Conservation (phyloP, 352 stramenopile genomes). For the Globisporangium megalacanthum region DNA sequence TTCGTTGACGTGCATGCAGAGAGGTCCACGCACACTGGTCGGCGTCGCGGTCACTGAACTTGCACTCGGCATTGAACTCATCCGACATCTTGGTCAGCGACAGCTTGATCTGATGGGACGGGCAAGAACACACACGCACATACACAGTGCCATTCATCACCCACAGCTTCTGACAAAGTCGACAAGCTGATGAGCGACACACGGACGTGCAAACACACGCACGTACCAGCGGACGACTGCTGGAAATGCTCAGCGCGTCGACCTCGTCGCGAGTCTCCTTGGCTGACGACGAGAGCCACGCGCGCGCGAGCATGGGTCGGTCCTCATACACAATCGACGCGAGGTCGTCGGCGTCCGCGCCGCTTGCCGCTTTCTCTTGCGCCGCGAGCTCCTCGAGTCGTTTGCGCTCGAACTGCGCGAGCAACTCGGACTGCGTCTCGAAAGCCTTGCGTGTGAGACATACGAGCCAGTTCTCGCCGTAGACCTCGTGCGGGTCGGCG, state of each 20-base stretch:
- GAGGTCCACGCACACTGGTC: slow-evolving; percentile 47
- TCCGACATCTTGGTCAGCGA: slow-evolving; percentile 80
- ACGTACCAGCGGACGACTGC: slow-evolving; percentile 35
- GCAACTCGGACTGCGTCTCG: slow-evolving; percentile 60
- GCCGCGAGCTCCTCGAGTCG: slow-evolving; percentile 33
- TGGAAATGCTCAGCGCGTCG: slow-evolving; percentile 45
- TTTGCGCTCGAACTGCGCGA: slow-evolving; percentile 44
- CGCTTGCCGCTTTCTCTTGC: slow-evolving; percentile 23
- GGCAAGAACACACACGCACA: neutral
- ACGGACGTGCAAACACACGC: neutral
- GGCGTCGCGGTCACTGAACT: slow-evolving; percentile 76
- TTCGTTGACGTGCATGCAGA: too few species aligned
- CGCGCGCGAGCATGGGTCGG: slow-evolving; percentile 50
- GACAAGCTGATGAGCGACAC: too few species aligned
- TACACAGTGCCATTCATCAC: neutral
- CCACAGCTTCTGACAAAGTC: too few species aligned
- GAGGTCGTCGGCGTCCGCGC: slow-evolving; percentile 36
- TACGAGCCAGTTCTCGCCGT: slow-evolving; percentile 83
- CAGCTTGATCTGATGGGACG: slow-evolving; percentile 45
- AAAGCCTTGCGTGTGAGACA: slow-evolving; percentile 63
- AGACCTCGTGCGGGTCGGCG: slow-evolving; percentile 65
- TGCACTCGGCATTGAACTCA: slow-evolving; percentile 79
- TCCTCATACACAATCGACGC: slow-evolving; percentile 71
- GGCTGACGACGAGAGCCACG: slow-evolving; percentile 44
- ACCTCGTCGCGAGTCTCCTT: slow-evolving; percentile 68